A percentile compares a stretch with the other conserved stretches of the same genome.
These are phyloP conservation scores for Papilionanthe hybrid DNA, from an alignment of 116 monocot genomes.

Conservation along the genomic window DNA sequence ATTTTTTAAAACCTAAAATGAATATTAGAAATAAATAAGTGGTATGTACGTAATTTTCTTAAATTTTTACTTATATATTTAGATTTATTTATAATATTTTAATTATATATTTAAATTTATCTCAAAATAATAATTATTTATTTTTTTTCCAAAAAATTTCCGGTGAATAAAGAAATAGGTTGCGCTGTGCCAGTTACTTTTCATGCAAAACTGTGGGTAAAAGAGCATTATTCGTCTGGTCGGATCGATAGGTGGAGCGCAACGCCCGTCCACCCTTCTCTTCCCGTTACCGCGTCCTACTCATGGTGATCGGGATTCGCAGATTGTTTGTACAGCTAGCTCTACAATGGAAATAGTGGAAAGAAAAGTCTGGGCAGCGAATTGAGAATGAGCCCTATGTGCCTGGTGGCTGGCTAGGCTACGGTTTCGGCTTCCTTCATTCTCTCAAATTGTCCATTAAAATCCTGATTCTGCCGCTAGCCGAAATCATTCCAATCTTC, in stretches of 20 bases:
- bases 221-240: too few species aligned
- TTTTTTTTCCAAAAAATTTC: too few species aligned
- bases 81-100: too few species aligned
- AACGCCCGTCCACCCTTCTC: not conserved
- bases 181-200: too few species aligned
- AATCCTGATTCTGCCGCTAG: not conserved
- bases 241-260: slow-evolving; percentile 1
- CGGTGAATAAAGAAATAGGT: too few species aligned
- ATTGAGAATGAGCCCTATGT: not conserved
- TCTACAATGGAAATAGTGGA: slow-evolving; percentile 3
- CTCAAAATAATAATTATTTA: too few species aligned
- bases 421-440: not conserved
- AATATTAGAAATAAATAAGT: too few species aligned
- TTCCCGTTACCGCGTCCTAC: not conserved
- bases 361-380: not conserved
- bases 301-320: slow-evolving; percentile 3
- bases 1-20: too few species aligned
- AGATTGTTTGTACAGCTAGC: not conserved
- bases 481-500: not conserved
- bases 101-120: too few species aligned
- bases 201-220: too few species aligned
- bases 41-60: too few species aligned
- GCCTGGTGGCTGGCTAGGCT: not conserved
- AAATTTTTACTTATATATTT: too few species aligned
- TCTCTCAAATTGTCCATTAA: not conserved